These are phyloP conservation scores for Stagonosporopsis chrysanthemi DNA, from an alignment of 2,329 filamentous ascomycete species.

Conservation along the genomic window DNA sequence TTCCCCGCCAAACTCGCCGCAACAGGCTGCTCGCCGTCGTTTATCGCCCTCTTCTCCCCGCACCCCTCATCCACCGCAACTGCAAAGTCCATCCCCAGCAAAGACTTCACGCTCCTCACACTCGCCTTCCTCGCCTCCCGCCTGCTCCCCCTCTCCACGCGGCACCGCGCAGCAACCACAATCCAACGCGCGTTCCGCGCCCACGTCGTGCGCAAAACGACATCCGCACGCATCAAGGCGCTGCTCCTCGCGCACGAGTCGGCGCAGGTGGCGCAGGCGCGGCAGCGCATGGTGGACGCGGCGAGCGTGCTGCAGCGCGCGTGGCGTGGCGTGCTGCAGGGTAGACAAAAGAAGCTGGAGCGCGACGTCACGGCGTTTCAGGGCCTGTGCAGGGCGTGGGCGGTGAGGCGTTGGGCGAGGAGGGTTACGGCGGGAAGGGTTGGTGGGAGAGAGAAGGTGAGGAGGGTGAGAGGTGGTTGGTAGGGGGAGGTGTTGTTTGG, in stretches of 20 bases:
- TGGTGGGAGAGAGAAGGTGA: conserved; percentile 44
- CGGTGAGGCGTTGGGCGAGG: conserved; percentile 44
- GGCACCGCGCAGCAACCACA: conserved; percentile 58
- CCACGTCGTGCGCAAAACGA: conserved; percentile 37
- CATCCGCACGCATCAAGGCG: conserved; percentile 47
- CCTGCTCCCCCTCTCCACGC: conserved; percentile 60
- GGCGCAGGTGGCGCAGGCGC: conserved; percentile 55
- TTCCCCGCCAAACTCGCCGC: conserved; percentile 50
- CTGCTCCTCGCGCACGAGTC: conserved; percentile 57
- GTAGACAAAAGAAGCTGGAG: conserved; percentile 46
- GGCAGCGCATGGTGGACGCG: conserved; percentile 52
- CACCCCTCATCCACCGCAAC: conserved; percentile 21
- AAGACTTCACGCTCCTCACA: conserved; percentile 63
- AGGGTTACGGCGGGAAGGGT: conserved; percentile 36
- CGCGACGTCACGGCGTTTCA: conserved; percentile 53
- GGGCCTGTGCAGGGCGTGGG: conserved; percentile 53
- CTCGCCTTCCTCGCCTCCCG: conserved; percentile 68
- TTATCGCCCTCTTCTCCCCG: conserved; percentile 54
- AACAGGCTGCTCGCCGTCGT: conserved; percentile 54
- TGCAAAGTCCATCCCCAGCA: conserved; percentile 56
- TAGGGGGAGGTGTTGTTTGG: conserved; percentile 11
- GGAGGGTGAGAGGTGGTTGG: conserved; percentile 49
- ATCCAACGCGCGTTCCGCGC: conserved; percentile 63
- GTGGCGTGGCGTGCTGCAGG: conserved; percentile 52
- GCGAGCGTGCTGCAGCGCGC: conserved; percentile 54